These are phyloP conservation scores for Elongisporangium anandrum DNA, from an alignment of 352 stramenopile species.

Conservation along the genomic window DNA sequence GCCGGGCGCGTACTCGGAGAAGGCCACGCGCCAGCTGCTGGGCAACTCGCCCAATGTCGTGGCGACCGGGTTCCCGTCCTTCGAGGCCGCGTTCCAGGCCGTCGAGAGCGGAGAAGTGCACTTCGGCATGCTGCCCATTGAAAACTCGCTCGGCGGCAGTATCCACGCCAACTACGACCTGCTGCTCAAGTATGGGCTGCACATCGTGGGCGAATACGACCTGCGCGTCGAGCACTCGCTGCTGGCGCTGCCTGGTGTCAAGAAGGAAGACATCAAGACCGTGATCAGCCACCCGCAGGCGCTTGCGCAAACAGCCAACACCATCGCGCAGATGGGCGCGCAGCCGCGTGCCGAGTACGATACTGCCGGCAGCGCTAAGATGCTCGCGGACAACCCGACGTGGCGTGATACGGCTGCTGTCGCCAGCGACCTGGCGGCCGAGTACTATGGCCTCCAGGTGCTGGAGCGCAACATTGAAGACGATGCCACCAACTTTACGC, in stretches of 20 bases:
- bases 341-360: conserved; percentile 92
- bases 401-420: conserved; percentile 89
- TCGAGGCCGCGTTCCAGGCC: conserved; percentile 54
- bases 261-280: conserved; percentile 90
- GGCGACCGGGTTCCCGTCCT: conserved; percentile 49
- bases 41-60: conserved; percentile 57
- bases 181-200: conserved; percentile 61
- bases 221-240: conserved; percentile 89
- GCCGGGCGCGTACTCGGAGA: conserved; percentile 96
- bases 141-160: conserved; percentile 93
- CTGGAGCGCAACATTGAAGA: conserved; percentile 86
- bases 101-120: conserved; percentile 82
- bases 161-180: conserved; percentile 96
- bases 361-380: conserved; percentile 96
- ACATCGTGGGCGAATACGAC: conserved; percentile 65
- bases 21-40: conserved; percentile 92
- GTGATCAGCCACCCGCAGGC: conserved; percentile 96
- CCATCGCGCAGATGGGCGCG: conserved; percentile 83
- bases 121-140: conserved; percentile 93
- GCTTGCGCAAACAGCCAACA: conserved; percentile 95
- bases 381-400: conserved; percentile 87
- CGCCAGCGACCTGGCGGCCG: conserved; percentile 92
- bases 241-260: conserved; percentile 85
- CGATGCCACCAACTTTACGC: conserved; percentile 92
- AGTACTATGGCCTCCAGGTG: conserved; percentile 92